A percentile compares a stretch with the other conserved stretches of the same genome.
Conservation (phyloP, 2,329 filamentous ascomycete genomes). For the Colletotrichum sp. region DNA sequence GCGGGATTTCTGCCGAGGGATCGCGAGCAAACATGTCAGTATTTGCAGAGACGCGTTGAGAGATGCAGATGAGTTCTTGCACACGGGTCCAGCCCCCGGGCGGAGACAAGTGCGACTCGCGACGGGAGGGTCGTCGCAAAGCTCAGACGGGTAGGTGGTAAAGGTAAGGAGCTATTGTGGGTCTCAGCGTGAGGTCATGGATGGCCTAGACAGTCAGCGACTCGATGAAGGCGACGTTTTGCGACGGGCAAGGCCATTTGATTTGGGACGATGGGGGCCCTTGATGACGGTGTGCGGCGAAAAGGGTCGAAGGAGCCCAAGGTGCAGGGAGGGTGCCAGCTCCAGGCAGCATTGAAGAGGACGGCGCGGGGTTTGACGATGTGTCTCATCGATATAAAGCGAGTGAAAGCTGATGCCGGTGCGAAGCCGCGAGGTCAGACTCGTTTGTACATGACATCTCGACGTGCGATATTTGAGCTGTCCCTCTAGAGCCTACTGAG, state of each 20-base stretch:
- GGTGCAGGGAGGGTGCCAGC: slow-evolving; percentile 12
- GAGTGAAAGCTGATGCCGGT: not conserved
- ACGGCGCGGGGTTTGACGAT: slow-evolving; percentile 2
- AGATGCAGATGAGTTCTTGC: slow-evolving; percentile 13
- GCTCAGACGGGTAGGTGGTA: not conserved
- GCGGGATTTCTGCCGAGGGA: not conserved
- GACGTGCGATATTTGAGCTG: not conserved
- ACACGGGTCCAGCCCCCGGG: not conserved
- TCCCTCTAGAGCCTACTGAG: not conserved
- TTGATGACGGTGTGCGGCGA: not conserved
- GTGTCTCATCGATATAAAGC: slow-evolving; percentile 1
- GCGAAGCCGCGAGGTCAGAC: not conserved
- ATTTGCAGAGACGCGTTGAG: slow-evolving; percentile 12
- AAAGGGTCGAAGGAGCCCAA: not conserved
- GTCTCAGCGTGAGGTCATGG: not conserved
- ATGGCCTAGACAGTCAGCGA: not conserved
- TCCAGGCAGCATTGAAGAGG: slow-evolving; percentile 2
- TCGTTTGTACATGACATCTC: not conserved
- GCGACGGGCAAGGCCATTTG: not conserved
- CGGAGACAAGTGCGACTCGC: not conserved
- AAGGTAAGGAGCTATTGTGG: slow-evolving; percentile 2
- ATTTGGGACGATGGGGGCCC: not conserved
- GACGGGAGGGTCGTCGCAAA: not conserved
- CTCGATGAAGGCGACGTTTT: not conserved
- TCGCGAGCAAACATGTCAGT: not conserved